Percentiles rank a stretch among this genome's conserved stretches.
Evolutionary conservation across 2,329 filamentous ascomycete genomes (phyloP).

Genomic region (Pestalotiopsis sp.): DNA sequence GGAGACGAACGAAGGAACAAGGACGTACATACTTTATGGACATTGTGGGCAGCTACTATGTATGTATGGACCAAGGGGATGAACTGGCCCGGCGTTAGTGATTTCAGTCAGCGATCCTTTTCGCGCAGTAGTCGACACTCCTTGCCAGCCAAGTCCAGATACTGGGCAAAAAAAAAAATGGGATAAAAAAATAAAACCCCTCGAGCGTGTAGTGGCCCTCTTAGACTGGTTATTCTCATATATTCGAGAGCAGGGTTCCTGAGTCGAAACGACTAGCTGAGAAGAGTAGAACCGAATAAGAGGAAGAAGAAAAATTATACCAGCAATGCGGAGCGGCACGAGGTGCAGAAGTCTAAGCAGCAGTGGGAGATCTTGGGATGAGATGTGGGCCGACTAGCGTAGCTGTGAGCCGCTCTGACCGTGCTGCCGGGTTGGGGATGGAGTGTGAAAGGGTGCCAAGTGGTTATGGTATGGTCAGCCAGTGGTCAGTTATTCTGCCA

Average conservation of each 20-base stretch:
- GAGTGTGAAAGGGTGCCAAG: conserved; percentile 7
- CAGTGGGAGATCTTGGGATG: conserved; percentile 34
- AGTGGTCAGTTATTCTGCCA: not conserved
- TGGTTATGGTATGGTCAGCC: conserved; percentile 24
- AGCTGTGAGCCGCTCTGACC: conserved; percentile 27
- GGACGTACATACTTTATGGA: conserved; percentile 40
- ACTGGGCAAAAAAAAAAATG: not conserved
- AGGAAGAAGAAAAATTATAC: conserved; percentile 4
- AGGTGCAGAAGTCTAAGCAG: conserved; percentile 33
- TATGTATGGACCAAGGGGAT: conserved; percentile 26
- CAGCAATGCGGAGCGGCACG: conserved; percentile 35
- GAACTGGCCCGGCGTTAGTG: conserved; percentile 13
- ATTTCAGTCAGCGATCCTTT: not conserved
- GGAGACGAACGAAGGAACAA: conserved; percentile 27
- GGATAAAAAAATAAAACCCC: conserved; percentile 21
- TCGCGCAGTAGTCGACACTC: not conserved
- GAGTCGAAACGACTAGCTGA: conserved; percentile 24
- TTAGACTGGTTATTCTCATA: conserved; percentile 37
- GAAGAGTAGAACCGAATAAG: conserved; percentile 12
- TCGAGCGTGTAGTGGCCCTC: conserved; percentile 16
- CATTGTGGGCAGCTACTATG: conserved; percentile 34
- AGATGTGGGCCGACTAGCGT: conserved; percentile 31
- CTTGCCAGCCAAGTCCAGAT: not conserved
- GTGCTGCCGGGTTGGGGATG: conserved; percentile 25
- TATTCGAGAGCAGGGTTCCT: conserved; percentile 28